Base-by-base conservation (phyloP, 1,284 basidiomycete genomes). In the Abortiporus biennis region DNA sequence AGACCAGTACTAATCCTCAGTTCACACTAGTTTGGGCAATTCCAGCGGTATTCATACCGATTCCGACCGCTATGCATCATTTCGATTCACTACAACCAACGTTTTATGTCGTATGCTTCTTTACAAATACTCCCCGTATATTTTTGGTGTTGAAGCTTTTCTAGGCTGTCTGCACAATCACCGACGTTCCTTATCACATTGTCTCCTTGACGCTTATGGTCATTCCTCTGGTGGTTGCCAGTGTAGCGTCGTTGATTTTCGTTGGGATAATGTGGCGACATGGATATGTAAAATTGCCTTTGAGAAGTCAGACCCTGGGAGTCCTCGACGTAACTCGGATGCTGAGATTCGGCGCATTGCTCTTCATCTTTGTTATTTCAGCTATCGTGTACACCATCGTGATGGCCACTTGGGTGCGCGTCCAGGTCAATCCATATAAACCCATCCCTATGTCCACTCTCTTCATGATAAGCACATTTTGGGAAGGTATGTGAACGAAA, bases 361-460 rank as follows among this genome's bases (percentile, higher is more conserved):
- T 57, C n/a, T 12, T 47, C 6, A 55, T 54, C 19, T 53, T 53
- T 15, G 42, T 55, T 23, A 34, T 54, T 1, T 58, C 57, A 3
- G 51, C 54, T 2, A 29, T 48, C 4, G 32, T 58, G 12, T 57
- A 57, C 32, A 39, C 52, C 4, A 47, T 47, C 3, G 46, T 56
- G 8, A 46, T 57, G 3, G 42, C 48, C 9, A 43, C 30, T 13
- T 58, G 57, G 57, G 43, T 49, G 11, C 42, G 37, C 3, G 45
- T 43, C 19, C 17, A 16, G 15, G 17, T 19, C 29, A 19, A 24
- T 8, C 40, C 40, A 12, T 25, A 24, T 13, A 29, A n/a, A n/a
- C 9, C 38, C 2, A 15, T 39, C 4, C 20, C 36, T 17, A 16
- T 4, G 30, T 24, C 11, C 12, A 34, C 32, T 22, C 46, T 45